Evolutionary conservation across 768 basidiomycete genomes (phyloP), one percentile per base, ranked within the genome.

Genomic region (Pleurotus cornucopiae): DNA sequence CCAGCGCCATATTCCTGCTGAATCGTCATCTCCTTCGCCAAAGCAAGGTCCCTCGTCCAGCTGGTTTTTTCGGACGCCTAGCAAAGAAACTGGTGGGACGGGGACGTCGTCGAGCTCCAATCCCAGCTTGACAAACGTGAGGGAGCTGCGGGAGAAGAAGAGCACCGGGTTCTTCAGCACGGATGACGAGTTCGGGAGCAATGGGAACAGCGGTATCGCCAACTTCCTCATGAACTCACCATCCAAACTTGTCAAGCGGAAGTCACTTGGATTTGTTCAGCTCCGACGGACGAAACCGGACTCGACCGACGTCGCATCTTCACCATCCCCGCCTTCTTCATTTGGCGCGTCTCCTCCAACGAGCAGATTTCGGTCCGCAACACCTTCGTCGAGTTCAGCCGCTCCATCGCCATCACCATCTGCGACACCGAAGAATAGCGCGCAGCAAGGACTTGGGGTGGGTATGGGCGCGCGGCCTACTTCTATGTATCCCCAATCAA

Each of bases 51-150:
- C 54, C 52, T 25, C 37, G 26, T 45, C 61, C 43, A 60, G 52
- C 51, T 73, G 71, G 71, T 71, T 72, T 64, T 71, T 70, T 65
- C 69, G 69, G 6, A 59, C 67, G 54, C 60, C 69, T 55, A 58
- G 66, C 58, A 54, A 52, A 21, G 51, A 52, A 40, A 40, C 38
- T 52, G 38, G 55, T 56, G 57, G 39, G 49, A 48, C 49, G 46
- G 46, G 46, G 7, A 49, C 48, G 34, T 52, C 51, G 51, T 52
- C 51, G 39, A 41, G 51, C 37, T 52, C 51, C 37, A 52, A 39
- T n/a, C 20, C 16, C 18, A 40, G 37, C 25, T 21, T 41, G 20
- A 41, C 11, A 6, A 39, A 52, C 21, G n/a, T 52, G 26, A 39
- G 51, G 51, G 51, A 52, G 38, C 41, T 52, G 39, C 34, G 51